Evolutionary conservation across 768 basidiomycete genomes (phyloP).

Genomic region (Rhizopogon roseolus): DNA sequence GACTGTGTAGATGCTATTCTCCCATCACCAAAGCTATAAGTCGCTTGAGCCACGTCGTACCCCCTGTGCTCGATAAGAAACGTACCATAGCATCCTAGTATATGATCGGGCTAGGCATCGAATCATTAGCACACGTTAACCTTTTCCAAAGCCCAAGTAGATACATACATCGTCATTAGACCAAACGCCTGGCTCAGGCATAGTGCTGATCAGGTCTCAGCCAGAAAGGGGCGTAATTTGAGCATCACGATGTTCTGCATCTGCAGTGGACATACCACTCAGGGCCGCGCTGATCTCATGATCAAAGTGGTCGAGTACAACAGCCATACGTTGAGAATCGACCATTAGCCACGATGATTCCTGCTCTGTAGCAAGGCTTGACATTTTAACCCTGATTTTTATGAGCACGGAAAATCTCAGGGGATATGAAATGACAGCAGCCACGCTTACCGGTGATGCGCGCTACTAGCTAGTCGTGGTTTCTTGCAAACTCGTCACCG

Average conservation of each 20-base stretch:
- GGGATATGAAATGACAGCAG: neutral
- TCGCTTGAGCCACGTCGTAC: slow-evolving; percentile 82
- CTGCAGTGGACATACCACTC: slow-evolving; percentile 71
- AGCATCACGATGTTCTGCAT: slow-evolving; percentile 70
- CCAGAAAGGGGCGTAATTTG: slow-evolving; percentile 94
- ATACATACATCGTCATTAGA: slow-evolving; percentile 82
- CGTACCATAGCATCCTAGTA: slow-evolving; percentile 90
- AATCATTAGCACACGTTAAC: neutral
- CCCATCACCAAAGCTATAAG: slow-evolving; percentile 67
- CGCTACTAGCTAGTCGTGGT: slow-evolving; percentile 83
- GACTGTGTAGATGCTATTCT: slow-evolving; percentile 84
- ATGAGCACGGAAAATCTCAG: slow-evolving; percentile 10
- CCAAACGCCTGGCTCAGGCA: slow-evolving; percentile 99
- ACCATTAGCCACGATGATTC: slow-evolving; percentile 96
- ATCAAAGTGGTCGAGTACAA: slow-evolving; percentile 97
- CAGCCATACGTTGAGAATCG: slow-evolving; percentile 92
- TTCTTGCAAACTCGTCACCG: slow-evolving; percentile 96
- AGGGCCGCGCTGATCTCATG: slow-evolving; percentile 84
- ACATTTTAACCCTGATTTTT: slow-evolving; percentile 71
- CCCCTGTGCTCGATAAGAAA: slow-evolving; percentile 95
- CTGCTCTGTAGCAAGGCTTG: slow-evolving; percentile 82
- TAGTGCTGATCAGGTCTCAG: slow-evolving; percentile 93
- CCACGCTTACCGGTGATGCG: slow-evolving; percentile 74
- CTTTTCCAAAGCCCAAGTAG: neutral
- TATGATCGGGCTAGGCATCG: slow-evolving; percentile 76